A percentile compares a stretch with the other conserved stretches of the same genome.
phyloP scores from a whole-genome alignment of 2,329 filamentous ascomycete species.

The Trichophaea hybrida region DNA sequence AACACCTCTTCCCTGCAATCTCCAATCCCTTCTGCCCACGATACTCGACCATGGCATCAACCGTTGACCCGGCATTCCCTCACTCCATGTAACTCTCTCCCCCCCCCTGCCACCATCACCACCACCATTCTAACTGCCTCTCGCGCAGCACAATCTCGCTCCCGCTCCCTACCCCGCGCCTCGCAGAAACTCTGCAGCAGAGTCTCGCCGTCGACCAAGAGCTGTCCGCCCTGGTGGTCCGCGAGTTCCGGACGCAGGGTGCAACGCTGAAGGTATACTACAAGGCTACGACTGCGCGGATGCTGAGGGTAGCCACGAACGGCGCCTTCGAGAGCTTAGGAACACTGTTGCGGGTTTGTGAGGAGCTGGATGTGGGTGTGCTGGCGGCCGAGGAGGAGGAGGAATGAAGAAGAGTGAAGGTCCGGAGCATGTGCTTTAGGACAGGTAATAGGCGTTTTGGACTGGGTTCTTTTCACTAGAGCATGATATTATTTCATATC shows the following conservation, averaged over 20 bases:
- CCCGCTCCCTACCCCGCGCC: conserved; percentile 65
- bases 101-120: conserved; percentile 1
- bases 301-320: conserved; percentile 91
- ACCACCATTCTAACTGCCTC: neutral
- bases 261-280: conserved; percentile 53
- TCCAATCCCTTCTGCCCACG: neutral
- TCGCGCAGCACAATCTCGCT: conserved; percentile 51
- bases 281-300: conserved; percentile 79
- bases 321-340: conserved; percentile 85
- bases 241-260: conserved; percentile 41
- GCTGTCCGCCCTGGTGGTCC: conserved; percentile 67
- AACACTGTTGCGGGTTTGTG: conserved; percentile 77
- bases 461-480: neutral
- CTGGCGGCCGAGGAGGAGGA: conserved; percentile 33
- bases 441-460: neutral
- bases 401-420: neutral
- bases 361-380: conserved; percentile 75
- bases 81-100: conserved; percentile 44
- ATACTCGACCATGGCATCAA: conserved; percentile 12
- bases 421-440: neutral
- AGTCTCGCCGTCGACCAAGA: conserved; percentile 77
- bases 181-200: conserved; percentile 60
- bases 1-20: neutral
- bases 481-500: neutral
- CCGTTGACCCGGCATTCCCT: conserved; percentile 41